Evolutionary conservation across 129 eudicot genomes (phyloP).

Genomic region (Solidago caesia): DNA sequence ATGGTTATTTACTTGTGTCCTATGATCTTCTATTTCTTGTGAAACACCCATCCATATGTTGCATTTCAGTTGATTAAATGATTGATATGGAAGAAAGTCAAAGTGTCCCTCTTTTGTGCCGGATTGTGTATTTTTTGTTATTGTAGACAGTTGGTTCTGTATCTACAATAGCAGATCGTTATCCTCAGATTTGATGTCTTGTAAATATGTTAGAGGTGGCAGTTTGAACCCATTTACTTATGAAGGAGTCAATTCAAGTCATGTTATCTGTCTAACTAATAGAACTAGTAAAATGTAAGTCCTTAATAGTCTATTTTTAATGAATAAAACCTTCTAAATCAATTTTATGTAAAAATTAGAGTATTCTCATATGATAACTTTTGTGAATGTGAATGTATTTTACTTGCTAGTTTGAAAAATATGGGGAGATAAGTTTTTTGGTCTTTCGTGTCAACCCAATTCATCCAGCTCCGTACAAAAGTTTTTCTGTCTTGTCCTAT

Average conservation of each 20-base stretch:
- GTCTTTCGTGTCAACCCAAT: too few species aligned
- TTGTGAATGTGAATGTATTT: too few species aligned
- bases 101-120: not conserved
- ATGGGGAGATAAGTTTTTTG: too few species aligned
- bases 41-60: not conserved
- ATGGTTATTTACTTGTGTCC: not conserved
- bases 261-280: not conserved
- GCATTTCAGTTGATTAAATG: not conserved
- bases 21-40: not conserved
- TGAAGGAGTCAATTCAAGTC: not conserved
- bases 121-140: not conserved
- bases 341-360: too few species aligned
- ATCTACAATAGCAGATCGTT: not conserved
- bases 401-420: too few species aligned
- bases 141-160: too few species aligned
- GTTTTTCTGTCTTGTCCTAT: too few species aligned
- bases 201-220: not conserved
- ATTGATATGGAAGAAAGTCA: constrained; percentile 4
- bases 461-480: too few species aligned
- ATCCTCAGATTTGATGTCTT: not conserved
- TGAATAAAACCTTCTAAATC: not conserved
- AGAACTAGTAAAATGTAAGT: not conserved
- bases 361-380: too few species aligned
- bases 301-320: too few species aligned
- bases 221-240: not conserved